phyloP scores from a whole-genome alignment of 1,284 basidiomycete genomes.

The Schizophyllum amplum region DNA sequence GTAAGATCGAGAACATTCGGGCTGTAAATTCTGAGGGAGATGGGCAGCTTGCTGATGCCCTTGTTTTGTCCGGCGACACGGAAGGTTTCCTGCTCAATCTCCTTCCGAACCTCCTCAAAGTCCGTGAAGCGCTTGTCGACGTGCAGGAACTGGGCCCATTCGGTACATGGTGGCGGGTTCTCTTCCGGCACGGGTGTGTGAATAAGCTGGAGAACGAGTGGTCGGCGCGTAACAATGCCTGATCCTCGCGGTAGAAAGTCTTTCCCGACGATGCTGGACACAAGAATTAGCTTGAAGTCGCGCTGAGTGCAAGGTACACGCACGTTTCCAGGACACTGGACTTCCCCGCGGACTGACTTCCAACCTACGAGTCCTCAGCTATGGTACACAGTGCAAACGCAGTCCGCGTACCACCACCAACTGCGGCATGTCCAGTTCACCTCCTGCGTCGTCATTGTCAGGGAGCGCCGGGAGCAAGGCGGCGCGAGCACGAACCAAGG shows the following conservation, averaged over 20 bases:
- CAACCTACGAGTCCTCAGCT: constrained; percentile 45
- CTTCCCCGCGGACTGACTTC: constrained; percentile 81
- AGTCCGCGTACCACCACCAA: constrained; percentile 59
- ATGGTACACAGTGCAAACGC: constrained; percentile 1
- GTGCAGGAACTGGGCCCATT: constrained; percentile 97
- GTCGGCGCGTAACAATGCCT: constrained; percentile 94
- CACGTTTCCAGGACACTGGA: constrained; percentile 84
- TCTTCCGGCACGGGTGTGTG: constrained; percentile 66
- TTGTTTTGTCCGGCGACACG: constrained; percentile 98
- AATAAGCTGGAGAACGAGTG: constrained; percentile 92
- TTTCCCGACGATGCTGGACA: constrained; percentile 78
- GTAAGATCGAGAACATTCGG: constrained; percentile 94
- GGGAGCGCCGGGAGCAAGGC: constrained; percentile 8
- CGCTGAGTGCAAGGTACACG: constrained; percentile 22
- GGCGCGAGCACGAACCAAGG: constrained; percentile 45
- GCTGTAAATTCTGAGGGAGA: constrained; percentile 91
- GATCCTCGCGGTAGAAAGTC: constrained; percentile 93
- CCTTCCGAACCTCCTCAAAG: constrained; percentile 87
- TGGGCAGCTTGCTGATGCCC: constrained; percentile 93
- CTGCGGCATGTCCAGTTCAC: constrained; percentile 83
- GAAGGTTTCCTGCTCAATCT: constrained; percentile 98
- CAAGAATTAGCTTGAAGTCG: constrained; percentile 7
- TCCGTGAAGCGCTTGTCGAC: constrained; percentile 95
- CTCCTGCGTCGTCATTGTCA: constrained; percentile 39
- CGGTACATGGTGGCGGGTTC: constrained; percentile 45